phyloP scores from a whole-genome alignment of 1,139 yeast species.

The Hyphopichia burtonii region DNA sequence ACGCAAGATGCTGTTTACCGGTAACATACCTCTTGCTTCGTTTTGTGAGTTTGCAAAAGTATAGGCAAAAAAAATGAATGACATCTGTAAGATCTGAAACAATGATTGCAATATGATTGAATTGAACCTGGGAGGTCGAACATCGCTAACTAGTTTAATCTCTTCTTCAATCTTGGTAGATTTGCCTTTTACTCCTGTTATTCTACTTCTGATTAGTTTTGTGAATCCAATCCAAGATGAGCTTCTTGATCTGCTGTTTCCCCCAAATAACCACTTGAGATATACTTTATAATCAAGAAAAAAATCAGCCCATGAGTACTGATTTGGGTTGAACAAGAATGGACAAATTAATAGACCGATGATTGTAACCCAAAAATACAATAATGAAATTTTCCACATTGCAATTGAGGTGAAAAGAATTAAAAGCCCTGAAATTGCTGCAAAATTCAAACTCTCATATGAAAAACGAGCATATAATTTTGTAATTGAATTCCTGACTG shows the following conservation, averaged over 20 bases:
- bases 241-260: constrained; percentile 32
- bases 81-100: constrained; percentile 26
- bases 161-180: constrained; percentile 18
- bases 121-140: constrained; percentile 40
- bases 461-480: constrained; percentile 48
- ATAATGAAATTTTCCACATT: constrained; percentile 47
- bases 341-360: constrained; percentile 47
- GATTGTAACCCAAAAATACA: constrained; percentile 52
- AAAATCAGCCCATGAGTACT: constrained; percentile 48
- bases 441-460: constrained; percentile 45
- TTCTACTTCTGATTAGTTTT: constrained; percentile 35
- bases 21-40: constrained; percentile 25
- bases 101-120: constrained; percentile 30
- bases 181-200: constrained; percentile 43
- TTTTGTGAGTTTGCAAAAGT: constrained; percentile 47
- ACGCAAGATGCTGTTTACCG: constrained; percentile 37
- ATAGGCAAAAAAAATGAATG: constrained; percentile 37
- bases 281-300: constrained; percentile 46
- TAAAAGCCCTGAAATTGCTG: constrained; percentile 35
- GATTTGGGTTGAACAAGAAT: constrained; percentile 52
- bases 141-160: constrained; percentile 27
- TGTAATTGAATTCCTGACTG: constrained; percentile 44
- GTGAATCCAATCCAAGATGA: constrained; percentile 31
- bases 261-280: constrained; percentile 45
- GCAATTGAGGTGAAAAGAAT: constrained; percentile 43